Evolutionary conservation across 768 basidiomycete species (phyloP).

Genomic region (Pleurotus sapidus): DNA sequence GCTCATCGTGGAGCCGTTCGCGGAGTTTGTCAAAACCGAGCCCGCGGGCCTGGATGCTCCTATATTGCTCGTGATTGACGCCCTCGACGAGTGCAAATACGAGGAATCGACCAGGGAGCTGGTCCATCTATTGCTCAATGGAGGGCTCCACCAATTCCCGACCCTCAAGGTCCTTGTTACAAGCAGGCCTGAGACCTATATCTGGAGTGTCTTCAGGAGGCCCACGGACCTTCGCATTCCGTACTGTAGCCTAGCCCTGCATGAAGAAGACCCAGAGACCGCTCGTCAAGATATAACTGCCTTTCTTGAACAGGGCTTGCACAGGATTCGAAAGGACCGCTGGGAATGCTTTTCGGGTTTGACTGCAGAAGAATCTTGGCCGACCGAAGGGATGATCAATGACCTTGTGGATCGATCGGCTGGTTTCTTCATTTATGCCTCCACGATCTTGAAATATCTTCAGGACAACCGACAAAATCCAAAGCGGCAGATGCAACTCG

Average conservation of each 20-base stretch:
- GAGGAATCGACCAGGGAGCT: constrained; percentile 11
- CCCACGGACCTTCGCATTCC: background rate
- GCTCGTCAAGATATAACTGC: constrained; percentile 15
- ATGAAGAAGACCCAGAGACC: background rate
- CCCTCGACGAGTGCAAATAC: constrained; percentile 24
- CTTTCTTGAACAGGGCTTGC: constrained; percentile 13
- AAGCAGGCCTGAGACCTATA: constrained; percentile 25
- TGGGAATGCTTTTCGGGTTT: background rate
- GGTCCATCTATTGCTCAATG: constrained; percentile 8
- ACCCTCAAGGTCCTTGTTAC: constrained; percentile 17
- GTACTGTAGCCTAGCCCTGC: background rate
- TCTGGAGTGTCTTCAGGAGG: constrained; percentile 9
- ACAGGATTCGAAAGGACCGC: constrained; percentile 11
- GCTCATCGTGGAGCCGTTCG: constrained; percentile 15
- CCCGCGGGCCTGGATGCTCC: background rate
- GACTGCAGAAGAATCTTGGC: constrained; percentile 14
- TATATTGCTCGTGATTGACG: constrained; percentile 20
- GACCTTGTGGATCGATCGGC: constrained; percentile 17
- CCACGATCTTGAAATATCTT: constrained; percentile 23
- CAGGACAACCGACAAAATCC: constrained; percentile 12
- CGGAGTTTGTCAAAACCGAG: background rate
- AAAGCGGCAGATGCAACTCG: constrained; percentile 8
- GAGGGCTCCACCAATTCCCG: background rate
- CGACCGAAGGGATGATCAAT: constrained; percentile 14
- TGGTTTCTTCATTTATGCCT: constrained; percentile 24